These are phyloP conservation scores for Talaromyces sp. DNA, from an alignment of 2,329 filamentous ascomycete genomes.

Conservation along the genomic window DNA sequence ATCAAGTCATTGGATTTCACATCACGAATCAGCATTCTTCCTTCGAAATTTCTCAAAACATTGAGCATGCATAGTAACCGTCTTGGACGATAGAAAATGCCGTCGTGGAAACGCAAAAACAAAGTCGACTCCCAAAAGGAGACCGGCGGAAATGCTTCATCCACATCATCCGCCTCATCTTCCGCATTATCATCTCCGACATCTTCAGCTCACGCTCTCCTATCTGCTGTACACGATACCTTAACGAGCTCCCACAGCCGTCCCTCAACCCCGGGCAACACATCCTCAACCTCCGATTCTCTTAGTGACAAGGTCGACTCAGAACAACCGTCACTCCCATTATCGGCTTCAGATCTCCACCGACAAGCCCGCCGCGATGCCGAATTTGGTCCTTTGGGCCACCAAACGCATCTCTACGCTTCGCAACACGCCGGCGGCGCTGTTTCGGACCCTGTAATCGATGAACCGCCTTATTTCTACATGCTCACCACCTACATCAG, in stretches of 20 bases:
- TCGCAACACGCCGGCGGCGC: constrained; percentile 76
- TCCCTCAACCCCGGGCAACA: background rate
- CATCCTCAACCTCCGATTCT: background rate
- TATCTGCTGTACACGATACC: constrained; percentile 10
- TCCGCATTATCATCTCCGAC: background rate
- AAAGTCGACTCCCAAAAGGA: constrained; percentile 5
- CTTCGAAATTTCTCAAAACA: background rate
- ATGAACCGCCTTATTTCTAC: constrained; percentile 91
- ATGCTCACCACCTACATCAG: constrained; percentile 94
- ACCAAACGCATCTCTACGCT: constrained; percentile 74
- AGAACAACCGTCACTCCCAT: background rate
- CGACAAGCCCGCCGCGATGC: constrained; percentile 71
- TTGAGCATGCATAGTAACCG: background rate
- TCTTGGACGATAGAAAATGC: background rate
- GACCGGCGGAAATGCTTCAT: background rate
- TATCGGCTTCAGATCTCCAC: constrained; percentile 59
- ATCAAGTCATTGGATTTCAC: background rate
- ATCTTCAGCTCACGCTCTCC: background rate
- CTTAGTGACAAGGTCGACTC: background rate
- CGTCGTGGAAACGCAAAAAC: constrained; percentile 17
- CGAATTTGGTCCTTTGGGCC: constrained; percentile 79
- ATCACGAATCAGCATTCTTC: background rate
- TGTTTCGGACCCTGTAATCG: constrained; percentile 74
- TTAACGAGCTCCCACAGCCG: background rate
- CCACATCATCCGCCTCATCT: background rate